Conservation (phyloP, 345 rosid genomes). For the Microthlaspi erraticum region DNA sequence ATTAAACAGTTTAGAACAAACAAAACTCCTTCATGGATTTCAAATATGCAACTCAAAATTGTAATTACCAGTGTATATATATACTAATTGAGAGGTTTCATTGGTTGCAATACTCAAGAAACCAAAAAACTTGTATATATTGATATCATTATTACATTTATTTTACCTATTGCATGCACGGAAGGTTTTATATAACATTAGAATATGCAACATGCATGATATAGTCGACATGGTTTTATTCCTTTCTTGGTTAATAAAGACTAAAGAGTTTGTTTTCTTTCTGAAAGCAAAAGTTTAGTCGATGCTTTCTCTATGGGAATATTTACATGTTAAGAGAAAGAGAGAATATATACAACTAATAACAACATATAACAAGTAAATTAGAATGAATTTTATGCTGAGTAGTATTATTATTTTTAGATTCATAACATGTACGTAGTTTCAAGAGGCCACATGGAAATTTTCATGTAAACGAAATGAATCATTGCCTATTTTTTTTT, state of each 20-base stretch:
- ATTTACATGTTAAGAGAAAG: conserved; percentile 39
- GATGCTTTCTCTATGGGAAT: conserved; percentile 28
- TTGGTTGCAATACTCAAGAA: neutral
- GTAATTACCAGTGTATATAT: neutral
- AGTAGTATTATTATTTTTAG: conserved; percentile 22
- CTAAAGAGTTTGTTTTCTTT: conserved; percentile 19
- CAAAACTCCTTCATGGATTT: neutral
- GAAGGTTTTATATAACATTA: conserved; percentile 5
- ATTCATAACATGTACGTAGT: conserved; percentile 13
- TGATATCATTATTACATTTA: neutral
- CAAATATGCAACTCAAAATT: neutral
- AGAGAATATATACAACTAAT: conserved; percentile 18
- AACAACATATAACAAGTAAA: conserved; percentile 9
- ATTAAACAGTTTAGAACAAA: neutral
- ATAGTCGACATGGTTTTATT: conserved; percentile 23
- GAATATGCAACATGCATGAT: conserved; percentile 15
- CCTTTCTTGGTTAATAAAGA: conserved; percentile 16
- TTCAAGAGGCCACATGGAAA: conserved; percentile 14
- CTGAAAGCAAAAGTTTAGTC: conserved; percentile 26
- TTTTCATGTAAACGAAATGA: neutral
- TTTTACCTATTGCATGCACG: neutral
- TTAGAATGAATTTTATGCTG: neutral
- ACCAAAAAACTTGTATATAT: neutral
- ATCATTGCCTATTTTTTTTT: no score
- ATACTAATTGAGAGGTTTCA: neutral